These are phyloP conservation scores for Cystobasidium slooffiae DNA, from an alignment of 1,284 basidiomycete species.

Conservation along the genomic window DNA sequence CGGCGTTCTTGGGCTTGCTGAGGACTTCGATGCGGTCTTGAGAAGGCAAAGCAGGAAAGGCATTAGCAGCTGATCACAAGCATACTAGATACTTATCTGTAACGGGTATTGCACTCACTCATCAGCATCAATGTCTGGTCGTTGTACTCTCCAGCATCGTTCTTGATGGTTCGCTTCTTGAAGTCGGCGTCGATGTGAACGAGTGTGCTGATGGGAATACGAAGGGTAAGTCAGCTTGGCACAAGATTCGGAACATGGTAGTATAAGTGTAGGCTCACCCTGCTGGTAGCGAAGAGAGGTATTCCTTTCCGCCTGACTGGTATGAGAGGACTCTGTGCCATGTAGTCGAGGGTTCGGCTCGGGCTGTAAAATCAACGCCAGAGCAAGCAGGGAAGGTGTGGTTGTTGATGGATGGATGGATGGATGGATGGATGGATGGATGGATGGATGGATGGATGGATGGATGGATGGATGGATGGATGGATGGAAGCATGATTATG, in stretches of 20 bases:
- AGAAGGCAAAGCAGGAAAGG: not conserved
- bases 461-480: too few relatives aligned
- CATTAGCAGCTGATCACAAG: not conserved
- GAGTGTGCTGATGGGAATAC: slow-evolving; percentile 44
- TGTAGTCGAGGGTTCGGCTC: slow-evolving; percentile 64
- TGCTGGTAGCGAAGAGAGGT: slow-evolving; percentile 67
- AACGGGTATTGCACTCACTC: slow-evolving; percentile 1
- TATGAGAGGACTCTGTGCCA: slow-evolving; percentile 79
- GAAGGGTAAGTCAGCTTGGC: not conserved
- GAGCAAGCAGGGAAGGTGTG: not conserved
- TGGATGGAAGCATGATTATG: not conserved
- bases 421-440: too few relatives aligned
- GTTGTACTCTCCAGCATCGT: slow-evolving; percentile 47
- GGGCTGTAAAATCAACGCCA: slow-evolving; percentile 59
- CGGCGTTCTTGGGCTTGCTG: slow-evolving; percentile 31
- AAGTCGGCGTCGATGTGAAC: slow-evolving; percentile 52
- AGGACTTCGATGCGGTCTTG: slow-evolving; percentile 36
- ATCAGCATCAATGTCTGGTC: slow-evolving; percentile 39
- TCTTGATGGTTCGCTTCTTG: slow-evolving; percentile 44
- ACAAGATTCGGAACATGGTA: not conserved
- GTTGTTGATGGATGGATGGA: not conserved
- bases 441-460: too few relatives aligned
- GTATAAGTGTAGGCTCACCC: slow-evolving; percentile 57
- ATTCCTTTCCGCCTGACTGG: slow-evolving; percentile 64
- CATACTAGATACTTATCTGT: not conserved